Evolutionary conservation across 345 rosid species (phyloP).

Genomic region (Salix exigua): DNA sequence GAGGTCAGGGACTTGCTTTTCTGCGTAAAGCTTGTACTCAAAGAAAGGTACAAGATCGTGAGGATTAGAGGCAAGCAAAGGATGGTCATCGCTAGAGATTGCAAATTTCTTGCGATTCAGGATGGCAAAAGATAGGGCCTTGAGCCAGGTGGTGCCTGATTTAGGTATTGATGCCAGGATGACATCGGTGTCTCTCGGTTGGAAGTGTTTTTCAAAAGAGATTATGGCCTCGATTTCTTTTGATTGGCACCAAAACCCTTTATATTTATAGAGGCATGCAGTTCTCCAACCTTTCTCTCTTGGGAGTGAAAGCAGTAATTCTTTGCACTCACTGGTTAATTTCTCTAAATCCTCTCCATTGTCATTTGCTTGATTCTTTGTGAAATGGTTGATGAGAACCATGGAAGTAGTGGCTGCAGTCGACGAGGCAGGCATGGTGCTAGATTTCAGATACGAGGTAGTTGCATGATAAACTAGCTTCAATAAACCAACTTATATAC

Average conservation of each 20-base stretch:
- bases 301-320: slow-evolving; percentile 53
- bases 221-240: slow-evolving; percentile 57
- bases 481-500: background rate
- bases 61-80: slow-evolving; percentile 34
- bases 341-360: slow-evolving; percentile 28
- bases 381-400: background rate
- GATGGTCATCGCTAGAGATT: slow-evolving; percentile 5
- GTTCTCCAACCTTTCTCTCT: slow-evolving; percentile 70
- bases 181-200: slow-evolving; percentile 26
- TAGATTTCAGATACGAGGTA: background rate
- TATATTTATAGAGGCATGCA: slow-evolving; percentile 44
- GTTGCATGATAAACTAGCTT: background rate
- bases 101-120: slow-evolving; percentile 17
- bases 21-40: slow-evolving; percentile 26
- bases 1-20: slow-evolving; percentile 7
- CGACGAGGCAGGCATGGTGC: background rate
- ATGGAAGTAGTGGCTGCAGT: background rate
- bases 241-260: slow-evolving; percentile 79
- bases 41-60: slow-evolving; percentile 44
- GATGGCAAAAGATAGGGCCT: slow-evolving; percentile 32
- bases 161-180: slow-evolving; percentile 35
- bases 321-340: slow-evolving; percentile 46
- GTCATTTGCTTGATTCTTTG: background rate
- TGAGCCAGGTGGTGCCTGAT: slow-evolving; percentile 50
- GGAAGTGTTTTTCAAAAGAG: slow-evolving; percentile 36